Conservation (phyloP, 805 yeast genomes). For the Myxozyma lipomycoides region DNA sequence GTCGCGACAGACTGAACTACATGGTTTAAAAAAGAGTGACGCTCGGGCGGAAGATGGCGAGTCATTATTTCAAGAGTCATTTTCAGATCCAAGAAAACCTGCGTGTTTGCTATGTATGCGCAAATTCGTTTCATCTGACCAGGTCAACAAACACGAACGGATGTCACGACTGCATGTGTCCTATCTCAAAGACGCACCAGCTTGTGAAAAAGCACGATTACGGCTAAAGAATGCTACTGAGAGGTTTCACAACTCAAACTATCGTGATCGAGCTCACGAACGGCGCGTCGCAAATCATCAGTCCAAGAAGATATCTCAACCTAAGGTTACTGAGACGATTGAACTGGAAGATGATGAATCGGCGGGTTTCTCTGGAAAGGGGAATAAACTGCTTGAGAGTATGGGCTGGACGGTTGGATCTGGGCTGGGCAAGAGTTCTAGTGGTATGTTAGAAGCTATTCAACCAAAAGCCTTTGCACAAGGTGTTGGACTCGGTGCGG, state of each 20-base stretch:
- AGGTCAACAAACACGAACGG: constrained; percentile 25
- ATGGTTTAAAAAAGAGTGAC: constrained; percentile 2
- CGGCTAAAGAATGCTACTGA: constrained; percentile 1
- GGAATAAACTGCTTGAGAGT: constrained; percentile 68
- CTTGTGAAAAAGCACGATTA: constrained; percentile 6
- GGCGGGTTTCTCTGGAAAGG: constrained; percentile 36
- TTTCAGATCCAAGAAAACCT: constrained; percentile 15
- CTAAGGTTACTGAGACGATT: not conserved
- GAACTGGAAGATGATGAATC: constrained; percentile 14
- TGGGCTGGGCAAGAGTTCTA: constrained; percentile 71
- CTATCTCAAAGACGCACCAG: constrained; percentile 4
- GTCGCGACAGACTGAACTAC: constrained; percentile 24
- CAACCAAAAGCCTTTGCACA: constrained; percentile 18
- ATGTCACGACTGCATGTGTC: constrained; percentile 17
- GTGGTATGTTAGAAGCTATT: constrained; percentile 34
- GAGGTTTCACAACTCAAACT: constrained; percentile 3
- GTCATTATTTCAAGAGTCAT: constrained; percentile 18
- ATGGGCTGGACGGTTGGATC: constrained; percentile 88
- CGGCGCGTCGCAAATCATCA: constrained; percentile 20
- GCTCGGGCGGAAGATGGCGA: not conserved
- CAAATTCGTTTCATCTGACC: constrained; percentile 18
- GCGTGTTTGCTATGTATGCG: constrained; percentile 25
- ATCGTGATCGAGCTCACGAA: constrained; percentile 26
- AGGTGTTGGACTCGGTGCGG: constrained; percentile 26
- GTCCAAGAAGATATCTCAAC: not conserved